Evolutionary conservation across 306 rosid genomes (phyloP).

Genomic region (Coriaria nepalensis): DNA sequence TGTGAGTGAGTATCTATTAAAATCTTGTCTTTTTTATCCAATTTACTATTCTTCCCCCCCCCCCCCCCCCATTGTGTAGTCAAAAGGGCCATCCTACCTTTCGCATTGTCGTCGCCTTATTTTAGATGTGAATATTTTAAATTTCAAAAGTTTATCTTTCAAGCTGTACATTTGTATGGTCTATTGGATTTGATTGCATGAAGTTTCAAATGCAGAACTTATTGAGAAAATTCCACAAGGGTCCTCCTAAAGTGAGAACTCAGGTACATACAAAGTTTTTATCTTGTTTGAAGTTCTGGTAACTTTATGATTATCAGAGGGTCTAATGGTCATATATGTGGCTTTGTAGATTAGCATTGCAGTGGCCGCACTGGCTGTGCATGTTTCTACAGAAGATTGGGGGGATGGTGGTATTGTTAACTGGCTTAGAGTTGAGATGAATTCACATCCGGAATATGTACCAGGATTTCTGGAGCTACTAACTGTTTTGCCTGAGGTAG

Average conservation of each 20-base stretch:
- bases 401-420: constrained; percentile 95
- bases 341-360: constrained; percentile 88
- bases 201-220: constrained; percentile 57
- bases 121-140: too few relatives aligned
- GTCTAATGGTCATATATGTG: constrained; percentile 22
- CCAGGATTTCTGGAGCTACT: constrained; percentile 98
- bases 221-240: constrained; percentile 82
- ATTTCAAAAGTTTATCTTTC: too few relatives aligned
- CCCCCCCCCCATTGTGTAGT: too few relatives aligned
- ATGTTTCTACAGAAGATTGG: constrained; percentile 95
- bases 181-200: constrained; percentile 14
- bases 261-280: constrained; percentile 41
- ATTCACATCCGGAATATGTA: constrained; percentile 81
- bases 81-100: too few relatives aligned
- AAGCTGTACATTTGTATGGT: neutral
- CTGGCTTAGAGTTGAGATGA: constrained; percentile 98
- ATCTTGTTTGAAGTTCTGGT: constrained; percentile 2
- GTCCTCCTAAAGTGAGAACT: constrained; percentile 93
- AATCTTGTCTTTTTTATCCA: neutral
- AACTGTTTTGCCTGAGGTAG: constrained; percentile 96
- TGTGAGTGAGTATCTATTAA: constrained; percentile 49
- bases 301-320: constrained; percentile 5
- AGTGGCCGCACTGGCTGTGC: constrained; percentile 98
- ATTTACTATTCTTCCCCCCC: too few relatives aligned
- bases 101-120: too few relatives aligned